Evolutionary conservation across 345 rosid genomes (phyloP).

Genomic region (Eucalyptus sideroxylon): DNA sequence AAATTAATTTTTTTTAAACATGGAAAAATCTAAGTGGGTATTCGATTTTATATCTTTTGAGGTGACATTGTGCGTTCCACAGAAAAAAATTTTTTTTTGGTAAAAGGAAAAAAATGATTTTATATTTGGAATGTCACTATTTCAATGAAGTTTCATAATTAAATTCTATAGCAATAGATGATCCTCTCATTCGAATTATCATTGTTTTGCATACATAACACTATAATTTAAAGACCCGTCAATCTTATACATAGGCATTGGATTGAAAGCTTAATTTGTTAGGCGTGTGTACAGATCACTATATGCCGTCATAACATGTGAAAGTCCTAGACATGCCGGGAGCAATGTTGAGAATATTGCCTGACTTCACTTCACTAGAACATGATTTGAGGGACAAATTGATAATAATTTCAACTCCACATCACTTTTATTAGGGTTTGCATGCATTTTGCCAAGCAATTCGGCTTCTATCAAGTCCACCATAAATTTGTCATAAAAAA

Average conservation of each 20-base stretch:
- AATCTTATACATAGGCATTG: not conserved
- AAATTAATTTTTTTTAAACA: not conserved
- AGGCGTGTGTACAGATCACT: not conserved
- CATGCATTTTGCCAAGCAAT: not conserved
- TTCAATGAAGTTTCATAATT: not conserved
- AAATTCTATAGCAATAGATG: not conserved
- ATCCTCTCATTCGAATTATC: not conserved
- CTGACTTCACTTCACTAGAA: not conserved
- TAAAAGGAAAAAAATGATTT: not conserved
- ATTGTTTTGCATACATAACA: too few relatives aligned
- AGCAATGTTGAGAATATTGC: not conserved
- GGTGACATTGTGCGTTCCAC: not conserved
- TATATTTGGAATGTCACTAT: not conserved
- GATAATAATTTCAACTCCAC: not conserved
- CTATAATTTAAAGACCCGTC: not conserved
- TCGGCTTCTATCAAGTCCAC: not conserved
- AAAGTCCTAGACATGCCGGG: not conserved
- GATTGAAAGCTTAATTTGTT: not conserved
- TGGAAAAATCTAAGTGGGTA: not conserved
- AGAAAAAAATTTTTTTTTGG: not conserved
- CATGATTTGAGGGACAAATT: not conserved
- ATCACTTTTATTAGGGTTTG: not conserved
- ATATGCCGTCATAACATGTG: not conserved
- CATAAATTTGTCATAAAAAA: not conserved
- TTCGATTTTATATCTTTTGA: not conserved